Base-by-base conservation (phyloP, 768 basidiomycete species). In the Auricularia auricula-judae region DNA sequence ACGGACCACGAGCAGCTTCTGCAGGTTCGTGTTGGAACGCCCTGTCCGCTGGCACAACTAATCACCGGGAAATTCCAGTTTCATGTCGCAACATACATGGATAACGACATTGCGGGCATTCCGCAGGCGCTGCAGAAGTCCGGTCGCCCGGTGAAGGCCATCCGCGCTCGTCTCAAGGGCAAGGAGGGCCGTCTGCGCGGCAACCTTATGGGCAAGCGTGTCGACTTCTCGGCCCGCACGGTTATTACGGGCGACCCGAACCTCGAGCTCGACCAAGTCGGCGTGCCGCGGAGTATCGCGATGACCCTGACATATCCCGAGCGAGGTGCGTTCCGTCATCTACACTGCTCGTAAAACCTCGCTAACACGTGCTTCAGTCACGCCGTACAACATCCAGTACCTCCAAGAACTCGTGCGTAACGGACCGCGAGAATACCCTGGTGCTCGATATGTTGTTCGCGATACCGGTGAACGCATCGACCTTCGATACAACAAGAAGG, bases 161-260 rank as follows among this genome's bases (percentile, higher is more conserved):
- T 99, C 70, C 93, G 97, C 65, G 94, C 96, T 4, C 88, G 97
- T 54, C 82, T 99, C 64, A 99, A 99, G 82, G 97, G 97, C 62
- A 98, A 99, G 75, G 97, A 99, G 75, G 97, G 97, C 47, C 91
- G 97, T 71, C 82, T 99, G 62, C 87, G 97, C 74, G 97, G 97
- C 39, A 99, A 98, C 74, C 73, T 99, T 75, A 98, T 98, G 97
- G 97, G 97, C 60, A 98, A 98, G 76, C 93, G 97, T 76, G 97
- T 99, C 63, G 97, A 98, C 72, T 98, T 98, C 75, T 99, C 97
- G 1, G 97, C 97, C 1, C 91, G 97, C 65, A 99, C 96, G 18
- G 97, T 99, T 70, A 99, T 99, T 73, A 98, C 97, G 14, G 97
- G 97, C 73, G 97, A 98, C 76, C 97, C 97, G 4, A 98, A 98